Base-by-base conservation (phyloP, 179 eudicot species). In the Corrigiola litoralis region DNA sequence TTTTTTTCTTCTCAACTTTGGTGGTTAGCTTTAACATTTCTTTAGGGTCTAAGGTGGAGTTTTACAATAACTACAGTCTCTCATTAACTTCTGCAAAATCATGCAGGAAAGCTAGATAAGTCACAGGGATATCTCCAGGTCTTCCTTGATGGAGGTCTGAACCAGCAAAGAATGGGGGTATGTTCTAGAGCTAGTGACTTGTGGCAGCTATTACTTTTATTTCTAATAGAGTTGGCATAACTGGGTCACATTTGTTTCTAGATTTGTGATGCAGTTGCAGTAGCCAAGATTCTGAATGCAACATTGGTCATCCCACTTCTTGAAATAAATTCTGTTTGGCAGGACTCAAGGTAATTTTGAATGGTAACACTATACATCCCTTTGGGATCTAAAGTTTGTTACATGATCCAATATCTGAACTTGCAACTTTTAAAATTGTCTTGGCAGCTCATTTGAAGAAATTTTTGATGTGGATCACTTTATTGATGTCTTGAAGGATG, bases 91-190 rank as follows among this genome's bases (percentile, higher is more conserved):
- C 32, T 45, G n/a, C 25, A 44, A n/a, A 38, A 52, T 68, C 33
- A 51, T 76, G 75, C 80, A 90, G 91, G 77, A 61, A 79, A 75
- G 66, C 91, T 95, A 21, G 73, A 75, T 48, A 80, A 82, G 45
- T 84, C 99, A 65, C 63, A 78, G 66, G 96, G 99, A 58, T 94
- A 88, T 78, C 77, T 94, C 44, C 99, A 94, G 73, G 81, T 94
- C 45, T 94, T 94, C 69, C 97, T 94, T 68, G 99, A 94, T 72
- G 99, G 97, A 74, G 99, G 99, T 49, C 70, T 94, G 74, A 94
- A 94, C 76, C 99, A 94, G 77, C 97, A 94, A 77, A 78, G 99
- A 61, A 87, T 94, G 99, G 99, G 99, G 79, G 99, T 94, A 80
- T 24, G 92, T 75, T n/a, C 36, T 33, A 28, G 63, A 32, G 50